phyloP scores from a whole-genome alignment of 768 basidiomycete species.

The Mycena galericulata region DNA sequence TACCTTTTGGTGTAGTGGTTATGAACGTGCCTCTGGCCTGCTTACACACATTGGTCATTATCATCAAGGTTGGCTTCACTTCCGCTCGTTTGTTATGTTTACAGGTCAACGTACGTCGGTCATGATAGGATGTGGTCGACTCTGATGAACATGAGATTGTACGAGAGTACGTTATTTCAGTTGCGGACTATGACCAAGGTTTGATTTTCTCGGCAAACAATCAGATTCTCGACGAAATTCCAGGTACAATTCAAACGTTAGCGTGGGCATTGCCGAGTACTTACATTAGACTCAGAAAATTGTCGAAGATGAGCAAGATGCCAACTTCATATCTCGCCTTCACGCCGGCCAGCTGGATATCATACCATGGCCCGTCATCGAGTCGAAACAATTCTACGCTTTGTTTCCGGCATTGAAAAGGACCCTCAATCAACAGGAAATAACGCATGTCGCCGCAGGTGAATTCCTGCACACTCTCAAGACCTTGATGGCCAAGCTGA shows the following conservation, averaged over 20 bases:
- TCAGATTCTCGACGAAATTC: slow-evolving; percentile 67
- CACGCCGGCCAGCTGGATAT: slow-evolving; percentile 67
- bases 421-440: slow-evolving; percentile 57
- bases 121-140: slow-evolving; percentile 69
- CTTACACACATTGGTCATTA: slow-evolving; percentile 67
- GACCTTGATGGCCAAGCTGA: slow-evolving; percentile 74
- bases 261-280: no score
- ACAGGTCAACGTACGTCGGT: neutral
- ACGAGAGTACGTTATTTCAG: slow-evolving; percentile 57
- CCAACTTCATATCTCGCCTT: slow-evolving; percentile 72
- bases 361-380: slow-evolving; percentile 76
- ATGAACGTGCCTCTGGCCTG: no score
- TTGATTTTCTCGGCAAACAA: neutral
- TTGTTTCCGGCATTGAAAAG: slow-evolving; percentile 62
- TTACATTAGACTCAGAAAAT: slow-evolving; percentile 69
- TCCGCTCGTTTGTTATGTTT: neutral
- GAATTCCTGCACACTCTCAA: slow-evolving; percentile 69
- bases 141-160: slow-evolving; percentile 68
- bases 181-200: neutral
- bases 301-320: slow-evolving; percentile 68
- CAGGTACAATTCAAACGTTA: slow-evolving; percentile 39
- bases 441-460: slow-evolving; percentile 62
- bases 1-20: no score
- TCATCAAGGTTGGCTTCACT: slow-evolving; percentile 63
- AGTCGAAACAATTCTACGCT: slow-evolving; percentile 68